Percentiles rank a stretch among this genome's conserved stretches.
phyloP scores from a whole-genome alignment of 2,329 filamentous ascomycete genomes.

The Dactylella cylindrospora region DNA sequence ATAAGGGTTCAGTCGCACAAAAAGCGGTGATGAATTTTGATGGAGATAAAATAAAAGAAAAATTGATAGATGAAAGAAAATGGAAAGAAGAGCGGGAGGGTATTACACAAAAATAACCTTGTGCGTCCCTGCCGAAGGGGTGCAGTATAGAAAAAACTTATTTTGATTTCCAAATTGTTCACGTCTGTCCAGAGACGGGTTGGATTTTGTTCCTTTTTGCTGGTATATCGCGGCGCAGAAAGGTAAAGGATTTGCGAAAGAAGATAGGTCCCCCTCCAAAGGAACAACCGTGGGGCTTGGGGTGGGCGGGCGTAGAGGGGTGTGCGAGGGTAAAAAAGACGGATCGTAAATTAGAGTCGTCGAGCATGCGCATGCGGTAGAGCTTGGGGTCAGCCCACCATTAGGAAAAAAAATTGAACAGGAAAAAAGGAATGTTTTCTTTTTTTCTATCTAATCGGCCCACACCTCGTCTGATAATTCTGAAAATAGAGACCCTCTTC shows the following conservation, averaged over 20 bases:
- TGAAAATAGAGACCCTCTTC: constrained; percentile 44
- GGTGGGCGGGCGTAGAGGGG: constrained; percentile 28
- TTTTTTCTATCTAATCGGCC: constrained; percentile 24
- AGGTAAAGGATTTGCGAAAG: not conserved
- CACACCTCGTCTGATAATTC: constrained; percentile 45
- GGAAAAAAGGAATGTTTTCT: not conserved
- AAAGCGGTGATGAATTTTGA: constrained; percentile 9
- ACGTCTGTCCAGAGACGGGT: constrained; percentile 32
- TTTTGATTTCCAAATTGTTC: constrained; percentile 43
- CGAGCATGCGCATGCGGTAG: constrained; percentile 27
- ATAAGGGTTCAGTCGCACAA: constrained; percentile 26
- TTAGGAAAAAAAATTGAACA: constrained; percentile 3
- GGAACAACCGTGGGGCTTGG: constrained; percentile 42
- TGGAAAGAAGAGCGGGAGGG: constrained; percentile 16
- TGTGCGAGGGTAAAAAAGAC: constrained; percentile 37
- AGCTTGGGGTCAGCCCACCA: constrained; percentile 45
- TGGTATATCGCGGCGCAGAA: constrained; percentile 14
- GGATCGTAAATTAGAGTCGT: constrained; percentile 41
- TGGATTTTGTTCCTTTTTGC: constrained; percentile 12
- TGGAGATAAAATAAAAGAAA: constrained; percentile 9
- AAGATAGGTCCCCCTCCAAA: constrained; percentile 19
- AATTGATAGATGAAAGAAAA: constrained; percentile 11
- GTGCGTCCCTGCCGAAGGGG: constrained; percentile 42
- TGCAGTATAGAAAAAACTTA: constrained; percentile 14
- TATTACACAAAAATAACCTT: constrained; percentile 40